Evolutionary conservation across 805 yeast genomes (phyloP), one percentile per base, ranked within the genome.

Genomic region (Ascoidea tarda): DNA sequence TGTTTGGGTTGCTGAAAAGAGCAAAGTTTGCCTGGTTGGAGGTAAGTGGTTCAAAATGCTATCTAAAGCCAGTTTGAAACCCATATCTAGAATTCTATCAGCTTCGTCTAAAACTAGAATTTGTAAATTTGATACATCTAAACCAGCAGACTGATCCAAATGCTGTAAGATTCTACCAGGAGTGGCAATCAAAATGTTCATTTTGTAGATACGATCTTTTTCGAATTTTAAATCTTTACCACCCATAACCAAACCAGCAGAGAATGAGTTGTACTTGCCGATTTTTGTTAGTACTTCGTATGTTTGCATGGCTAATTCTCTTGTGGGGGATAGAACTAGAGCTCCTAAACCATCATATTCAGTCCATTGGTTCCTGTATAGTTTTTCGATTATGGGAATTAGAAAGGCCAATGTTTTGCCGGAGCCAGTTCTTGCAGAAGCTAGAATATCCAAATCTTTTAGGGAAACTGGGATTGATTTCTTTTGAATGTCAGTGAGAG

Each of bases 101-200:
- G 96, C 96, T 66, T 89, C 97, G 66, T 89, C 97, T 51, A 89
- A 67, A 2, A 89, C 89, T 48, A 89, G 68, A 63, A 84, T 77
- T 66, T 89, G 91, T 55, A 89, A 68, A 62, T 86, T 87, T 28
- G 81, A 71, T 6, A 84, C 69, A 59, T 84, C 90, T 64, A 89
- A 76, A 1, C 88, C 88, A 1, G 84, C 83, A 6, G 95, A 81
- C 63, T 90, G 95, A 64, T 90, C 95, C 78, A 89, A 75, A 63
- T 89, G 96, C 63, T 89, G 97, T 49, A 90, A 71, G 16, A 89
- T 68, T 64, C 97, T 74, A 4, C 97, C 97, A 0, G 97, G 97
- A 0, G 97, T 89, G 12, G 96, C 93, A 38, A 89, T 84, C 52
- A 89, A 70, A 48, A 89, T 85, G 65, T 89, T 90, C 68, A 89